Evolutionary conservation across 139 green algal genomes (phyloP).

Genomic region (Coelastrella sp.): DNA sequence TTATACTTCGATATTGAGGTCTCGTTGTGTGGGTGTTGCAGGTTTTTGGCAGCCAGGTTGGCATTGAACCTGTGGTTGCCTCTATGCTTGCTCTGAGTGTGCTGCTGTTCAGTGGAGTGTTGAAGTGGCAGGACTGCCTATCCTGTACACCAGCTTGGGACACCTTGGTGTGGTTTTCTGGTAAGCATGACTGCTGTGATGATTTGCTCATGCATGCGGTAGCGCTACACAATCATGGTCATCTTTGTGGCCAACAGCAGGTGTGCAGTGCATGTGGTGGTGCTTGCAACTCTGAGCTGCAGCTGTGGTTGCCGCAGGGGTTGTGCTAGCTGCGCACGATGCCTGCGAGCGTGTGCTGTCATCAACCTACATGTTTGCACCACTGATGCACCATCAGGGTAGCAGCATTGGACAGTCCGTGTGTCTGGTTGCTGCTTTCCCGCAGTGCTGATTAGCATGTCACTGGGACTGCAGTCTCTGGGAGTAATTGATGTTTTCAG

Average conservation of each 20-base stretch:
- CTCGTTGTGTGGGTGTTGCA: not conserved
- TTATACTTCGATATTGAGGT: too few relatives aligned
- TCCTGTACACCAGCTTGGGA: conserved; percentile 95
- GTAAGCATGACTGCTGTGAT: not conserved
- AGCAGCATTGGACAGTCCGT: too few relatives aligned
- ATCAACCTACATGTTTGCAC: too few relatives aligned
- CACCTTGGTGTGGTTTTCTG: conserved; percentile 93
- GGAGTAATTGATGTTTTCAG: conserved; percentile 46
- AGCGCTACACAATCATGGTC: too few relatives aligned
- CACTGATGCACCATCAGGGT: too few relatives aligned
- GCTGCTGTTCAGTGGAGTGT: conserved; percentile 83
- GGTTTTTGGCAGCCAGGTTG: conserved; percentile 70
- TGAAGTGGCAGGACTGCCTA: conserved; percentile 86
- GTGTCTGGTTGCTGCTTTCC: not conserved
- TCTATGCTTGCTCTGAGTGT: conserved; percentile 94
- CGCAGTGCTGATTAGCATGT: conserved; percentile 91
- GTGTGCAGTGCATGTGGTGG: too few relatives aligned
- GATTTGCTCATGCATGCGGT: too few relatives aligned
- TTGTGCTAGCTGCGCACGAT: too few relatives aligned
- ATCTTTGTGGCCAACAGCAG: too few relatives aligned
- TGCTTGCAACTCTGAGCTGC: too few relatives aligned
- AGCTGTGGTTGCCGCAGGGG: too few relatives aligned
- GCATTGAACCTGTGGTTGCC: conserved; percentile 85
- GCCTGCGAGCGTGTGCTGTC: too few relatives aligned
- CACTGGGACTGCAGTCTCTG: conserved; percentile 37